These are phyloP conservation scores for Arthrobotrys musiformis DNA, from an alignment of 2,329 filamentous ascomycete species.

Conservation along the genomic window DNA sequence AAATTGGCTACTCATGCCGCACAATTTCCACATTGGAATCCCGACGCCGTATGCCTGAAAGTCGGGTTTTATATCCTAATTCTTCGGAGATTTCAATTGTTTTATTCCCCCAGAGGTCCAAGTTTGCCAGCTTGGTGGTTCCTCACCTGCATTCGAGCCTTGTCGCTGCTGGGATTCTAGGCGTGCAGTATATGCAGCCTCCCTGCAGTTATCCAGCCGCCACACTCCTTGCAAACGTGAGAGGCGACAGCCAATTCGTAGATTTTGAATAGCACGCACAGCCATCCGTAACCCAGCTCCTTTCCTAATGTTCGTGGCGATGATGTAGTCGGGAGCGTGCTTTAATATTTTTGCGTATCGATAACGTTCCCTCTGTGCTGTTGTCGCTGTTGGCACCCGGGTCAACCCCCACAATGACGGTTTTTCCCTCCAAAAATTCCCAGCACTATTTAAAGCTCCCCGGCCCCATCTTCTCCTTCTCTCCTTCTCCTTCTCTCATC, in stretches of 20 bases:
- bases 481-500: not conserved
- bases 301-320: no score
- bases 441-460: not conserved
- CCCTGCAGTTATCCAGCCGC: not conserved
- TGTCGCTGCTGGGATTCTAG: not conserved
- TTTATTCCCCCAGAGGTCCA: not conserved
- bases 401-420: not conserved
- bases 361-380: not conserved
- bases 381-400: not conserved
- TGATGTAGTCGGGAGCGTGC: no score
- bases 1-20: constrained; percentile 1
- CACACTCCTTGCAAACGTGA: constrained; percentile 2
- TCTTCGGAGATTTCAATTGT: not conserved
- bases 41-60: not conserved
- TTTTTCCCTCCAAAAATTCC: not conserved
- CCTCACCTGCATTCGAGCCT: not conserved
- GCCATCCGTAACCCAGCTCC: no score
- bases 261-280: not conserved
- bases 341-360: not conserved
- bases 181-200: not conserved
- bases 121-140: not conserved
- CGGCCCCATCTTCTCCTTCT: not conserved
- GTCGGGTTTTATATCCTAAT: not conserved
- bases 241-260: not conserved
- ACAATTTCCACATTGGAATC: not conserved